Conservation (phyloP, 441 rosid species). For the Gossypium gossypioides region DNA sequence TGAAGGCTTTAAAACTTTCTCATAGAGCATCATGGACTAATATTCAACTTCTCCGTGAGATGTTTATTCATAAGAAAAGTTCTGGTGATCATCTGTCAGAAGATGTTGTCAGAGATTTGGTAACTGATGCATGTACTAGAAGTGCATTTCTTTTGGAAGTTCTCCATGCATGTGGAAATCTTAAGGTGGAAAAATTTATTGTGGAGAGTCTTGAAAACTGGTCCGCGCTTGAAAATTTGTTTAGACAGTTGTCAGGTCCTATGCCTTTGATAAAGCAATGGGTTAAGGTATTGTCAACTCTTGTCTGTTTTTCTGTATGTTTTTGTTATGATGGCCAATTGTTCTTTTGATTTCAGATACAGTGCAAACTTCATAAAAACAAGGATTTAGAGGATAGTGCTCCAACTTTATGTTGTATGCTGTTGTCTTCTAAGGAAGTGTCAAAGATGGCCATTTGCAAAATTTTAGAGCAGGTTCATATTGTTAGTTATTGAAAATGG, state of each 20-base stretch:
- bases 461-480: slow-evolving; percentile 74
- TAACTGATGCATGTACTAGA: slow-evolving; percentile 50
- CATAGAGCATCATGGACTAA: slow-evolving; percentile 72
- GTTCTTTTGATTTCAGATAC: slow-evolving; percentile 40
- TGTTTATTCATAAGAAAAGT: slow-evolving; percentile 27
- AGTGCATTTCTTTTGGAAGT: slow-evolving; percentile 70
- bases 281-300: slow-evolving; percentile 66
- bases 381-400: slow-evolving; percentile 27
- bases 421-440: slow-evolving; percentile 37
- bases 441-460: slow-evolving; percentile 42
- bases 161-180: slow-evolving; percentile 50
- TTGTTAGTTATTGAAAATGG: neutral
- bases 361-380: slow-evolving; percentile 36
- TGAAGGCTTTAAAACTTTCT: slow-evolving; percentile 60
- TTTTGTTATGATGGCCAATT: slow-evolving; percentile 25
- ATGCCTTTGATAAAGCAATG: slow-evolving; percentile 71
- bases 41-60: slow-evolving; percentile 40
- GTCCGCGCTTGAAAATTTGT: slow-evolving; percentile 49
- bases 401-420: slow-evolving; percentile 41
- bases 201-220: slow-evolving; percentile 52
- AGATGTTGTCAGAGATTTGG: slow-evolving; percentile 43
- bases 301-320: slow-evolving; percentile 12
- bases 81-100: slow-evolving; percentile 37
- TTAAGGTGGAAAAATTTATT: slow-evolving; percentile 31
- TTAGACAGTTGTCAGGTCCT: slow-evolving; percentile 49